A percentile compares a stretch with the other conserved stretches of the same genome.
Evolutionary conservation across 495 filamentous ascomycete genomes (phyloP).

Genomic region (Chlorociboria aeruginascens): DNA sequence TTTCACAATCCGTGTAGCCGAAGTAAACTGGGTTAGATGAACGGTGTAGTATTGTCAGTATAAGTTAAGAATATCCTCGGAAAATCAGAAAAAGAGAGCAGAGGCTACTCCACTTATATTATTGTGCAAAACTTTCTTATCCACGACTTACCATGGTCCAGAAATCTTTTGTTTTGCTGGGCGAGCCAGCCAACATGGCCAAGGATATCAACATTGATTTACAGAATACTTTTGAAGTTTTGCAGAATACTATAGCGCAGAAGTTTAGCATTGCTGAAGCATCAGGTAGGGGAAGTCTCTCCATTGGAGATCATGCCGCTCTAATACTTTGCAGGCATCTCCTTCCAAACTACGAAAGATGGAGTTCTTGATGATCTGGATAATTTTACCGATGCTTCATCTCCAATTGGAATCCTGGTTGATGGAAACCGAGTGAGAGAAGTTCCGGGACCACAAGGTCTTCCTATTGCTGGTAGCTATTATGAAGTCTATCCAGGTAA

Average conservation of each 20-base stretch:
- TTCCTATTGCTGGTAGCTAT: conserved; percentile 39
- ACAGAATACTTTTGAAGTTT: conserved; percentile 20
- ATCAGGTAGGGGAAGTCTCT: conserved; percentile 15
- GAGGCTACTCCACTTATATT: no score
- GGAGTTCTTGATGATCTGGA: conserved; percentile 16
- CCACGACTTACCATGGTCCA: conserved; percentile 20
- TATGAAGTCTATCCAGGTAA: conserved; percentile 38
- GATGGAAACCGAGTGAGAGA: conserved; percentile 32
- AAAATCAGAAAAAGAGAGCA: no score
- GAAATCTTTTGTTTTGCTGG: conserved; percentile 32
- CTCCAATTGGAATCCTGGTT: conserved; percentile 29
- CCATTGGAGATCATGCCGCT: conserved; percentile 7
- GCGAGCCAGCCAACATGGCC: conserved; percentile 28
- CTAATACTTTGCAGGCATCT: conserved; percentile 24
- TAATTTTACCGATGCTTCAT: conserved; percentile 21
- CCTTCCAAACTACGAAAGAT: conserved; percentile 24
- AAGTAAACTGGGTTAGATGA: no score
- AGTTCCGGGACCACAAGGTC: conserved; percentile 30
- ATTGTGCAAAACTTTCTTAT: no score
- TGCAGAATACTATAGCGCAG: conserved; percentile 29
- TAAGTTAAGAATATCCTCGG: no score
- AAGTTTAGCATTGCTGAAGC: conserved; percentile 32
- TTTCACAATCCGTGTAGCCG: no score
- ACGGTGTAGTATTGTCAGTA: no score
- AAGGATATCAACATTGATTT: conserved; percentile 27